Conservation (phyloP, 305 asterid genomes). For the Rubia balearica region DNA sequence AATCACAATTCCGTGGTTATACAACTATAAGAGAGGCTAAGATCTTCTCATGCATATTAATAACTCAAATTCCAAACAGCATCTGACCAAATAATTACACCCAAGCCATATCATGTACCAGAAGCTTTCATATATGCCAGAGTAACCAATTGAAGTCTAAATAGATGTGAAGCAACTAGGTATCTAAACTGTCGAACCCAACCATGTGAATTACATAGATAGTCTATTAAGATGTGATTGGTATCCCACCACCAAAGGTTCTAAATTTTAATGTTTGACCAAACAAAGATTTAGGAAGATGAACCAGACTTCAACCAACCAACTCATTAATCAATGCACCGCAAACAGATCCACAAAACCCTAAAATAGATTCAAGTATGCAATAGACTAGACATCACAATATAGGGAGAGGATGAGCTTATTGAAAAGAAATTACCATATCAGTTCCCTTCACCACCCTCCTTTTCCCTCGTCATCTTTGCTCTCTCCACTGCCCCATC, state of each 20-base stretch:
- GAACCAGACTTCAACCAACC: background rate
- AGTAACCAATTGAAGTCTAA: background rate
- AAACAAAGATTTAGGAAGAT: background rate
- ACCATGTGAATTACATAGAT: background rate
- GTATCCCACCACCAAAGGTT: background rate
- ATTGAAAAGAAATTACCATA: conserved; percentile 28
- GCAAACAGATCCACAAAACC: background rate
- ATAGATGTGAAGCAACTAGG: no score
- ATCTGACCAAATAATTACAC: background rate
- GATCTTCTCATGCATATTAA: background rate
- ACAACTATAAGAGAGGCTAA: background rate
- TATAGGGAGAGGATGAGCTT: no score
- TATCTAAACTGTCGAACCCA: background rate
- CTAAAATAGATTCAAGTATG: background rate
- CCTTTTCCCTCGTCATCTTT: conserved; percentile 46
- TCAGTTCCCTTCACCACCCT: conserved; percentile 44
- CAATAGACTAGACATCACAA: background rate
- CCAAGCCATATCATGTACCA: background rate
- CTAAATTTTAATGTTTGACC: background rate
- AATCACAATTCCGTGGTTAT: background rate
- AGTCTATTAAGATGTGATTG: background rate
- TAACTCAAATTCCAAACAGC: background rate
- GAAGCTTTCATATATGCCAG: background rate
- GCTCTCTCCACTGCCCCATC: conserved; percentile 23
- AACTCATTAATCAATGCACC: background rate